phyloP scores from a whole-genome alignment of 305 asterid genomes.

The Withania somnifera region DNA sequence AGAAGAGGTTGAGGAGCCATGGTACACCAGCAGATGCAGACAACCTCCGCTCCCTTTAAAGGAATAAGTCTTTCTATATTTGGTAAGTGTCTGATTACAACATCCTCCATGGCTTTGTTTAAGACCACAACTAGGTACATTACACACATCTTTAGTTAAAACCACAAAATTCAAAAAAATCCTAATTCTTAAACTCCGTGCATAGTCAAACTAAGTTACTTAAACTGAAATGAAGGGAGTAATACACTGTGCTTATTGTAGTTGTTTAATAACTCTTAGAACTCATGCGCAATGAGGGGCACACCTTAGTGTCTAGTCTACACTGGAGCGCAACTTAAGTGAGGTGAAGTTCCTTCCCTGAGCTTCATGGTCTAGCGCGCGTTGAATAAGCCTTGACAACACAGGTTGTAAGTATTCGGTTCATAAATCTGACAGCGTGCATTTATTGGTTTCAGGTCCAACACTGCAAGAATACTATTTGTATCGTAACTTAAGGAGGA shows the following conservation, averaged over 20 bases:
- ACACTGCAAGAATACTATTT: not conserved
- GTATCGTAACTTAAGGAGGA: not conserved
- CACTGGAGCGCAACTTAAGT: not conserved
- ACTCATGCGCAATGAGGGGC: not conserved
- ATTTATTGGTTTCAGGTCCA: not conserved
- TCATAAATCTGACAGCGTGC: not conserved
- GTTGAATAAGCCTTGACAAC: not conserved
- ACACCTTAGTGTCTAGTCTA: not conserved
- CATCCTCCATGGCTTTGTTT: not conserved
- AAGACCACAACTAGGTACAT: not conserved
- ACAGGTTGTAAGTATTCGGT: not conserved
- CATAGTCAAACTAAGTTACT: not conserved
- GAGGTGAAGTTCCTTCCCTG: not conserved
- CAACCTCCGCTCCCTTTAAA: too few species aligned
- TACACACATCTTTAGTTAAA: not conserved
- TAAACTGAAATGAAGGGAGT: not conserved
- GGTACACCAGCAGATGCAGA: too few species aligned
- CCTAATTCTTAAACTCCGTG: not conserved
- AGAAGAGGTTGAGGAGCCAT: not conserved
- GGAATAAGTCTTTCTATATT: too few species aligned
- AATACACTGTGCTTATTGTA: not conserved
- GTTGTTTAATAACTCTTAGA: not conserved
- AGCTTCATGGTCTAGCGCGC: not conserved
- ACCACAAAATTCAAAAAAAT: not conserved
- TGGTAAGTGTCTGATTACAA: too few species aligned